phyloP scores from a whole-genome alignment of 2,329 filamentous ascomycete species.

The Cladosporium sp. region DNA sequence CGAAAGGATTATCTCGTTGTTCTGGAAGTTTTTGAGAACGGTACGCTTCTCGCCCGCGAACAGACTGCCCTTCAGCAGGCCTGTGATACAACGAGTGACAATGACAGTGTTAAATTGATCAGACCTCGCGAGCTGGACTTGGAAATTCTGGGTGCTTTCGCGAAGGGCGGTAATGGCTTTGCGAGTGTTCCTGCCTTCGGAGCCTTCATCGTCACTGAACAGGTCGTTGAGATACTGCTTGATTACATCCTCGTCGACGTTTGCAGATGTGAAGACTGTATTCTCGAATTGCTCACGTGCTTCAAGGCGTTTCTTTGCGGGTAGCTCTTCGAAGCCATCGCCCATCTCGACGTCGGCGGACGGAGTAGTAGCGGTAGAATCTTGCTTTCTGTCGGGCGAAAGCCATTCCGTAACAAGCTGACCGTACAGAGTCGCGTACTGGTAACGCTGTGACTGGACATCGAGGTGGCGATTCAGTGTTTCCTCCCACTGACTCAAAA shows the following conservation, averaged over 20 bases:
- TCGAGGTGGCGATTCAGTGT: slow-evolving; percentile 31
- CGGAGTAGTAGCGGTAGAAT: slow-evolving; percentile 15
- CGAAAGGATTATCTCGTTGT: slow-evolving; percentile 50
- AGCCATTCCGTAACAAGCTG: slow-evolving; percentile 53
- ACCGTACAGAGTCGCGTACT: slow-evolving; percentile 49
- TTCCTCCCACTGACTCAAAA: slow-evolving; percentile 3
- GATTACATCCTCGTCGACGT: slow-evolving; percentile 50
- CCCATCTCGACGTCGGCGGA: slow-evolving; percentile 22
- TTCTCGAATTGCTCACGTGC: slow-evolving; percentile 53
- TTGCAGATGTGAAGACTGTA: slow-evolving; percentile 53
- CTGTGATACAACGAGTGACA: slow-evolving; percentile 50
- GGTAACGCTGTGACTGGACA: slow-evolving; percentile 45
- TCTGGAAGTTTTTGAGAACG: slow-evolving; percentile 53
- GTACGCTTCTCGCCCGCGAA: slow-evolving; percentile 54
- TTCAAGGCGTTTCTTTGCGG: slow-evolving; percentile 45
- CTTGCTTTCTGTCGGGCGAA: slow-evolving; percentile 32
- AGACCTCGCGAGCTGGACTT: slow-evolving; percentile 28
- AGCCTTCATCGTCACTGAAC: slow-evolving; percentile 41
- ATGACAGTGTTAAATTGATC: slow-evolving; percentile 41
- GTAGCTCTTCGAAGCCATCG: slow-evolving; percentile 46
- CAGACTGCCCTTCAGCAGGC: slow-evolving; percentile 52
- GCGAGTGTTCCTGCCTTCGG: slow-evolving; percentile 7
- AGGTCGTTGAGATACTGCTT: slow-evolving; percentile 52
- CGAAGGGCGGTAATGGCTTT: slow-evolving; percentile 37
- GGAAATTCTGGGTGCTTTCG: slow-evolving; percentile 27